Conservation (phyloP, 345 rosid species). For the rapeseed (Brassica napus) region DNA sequence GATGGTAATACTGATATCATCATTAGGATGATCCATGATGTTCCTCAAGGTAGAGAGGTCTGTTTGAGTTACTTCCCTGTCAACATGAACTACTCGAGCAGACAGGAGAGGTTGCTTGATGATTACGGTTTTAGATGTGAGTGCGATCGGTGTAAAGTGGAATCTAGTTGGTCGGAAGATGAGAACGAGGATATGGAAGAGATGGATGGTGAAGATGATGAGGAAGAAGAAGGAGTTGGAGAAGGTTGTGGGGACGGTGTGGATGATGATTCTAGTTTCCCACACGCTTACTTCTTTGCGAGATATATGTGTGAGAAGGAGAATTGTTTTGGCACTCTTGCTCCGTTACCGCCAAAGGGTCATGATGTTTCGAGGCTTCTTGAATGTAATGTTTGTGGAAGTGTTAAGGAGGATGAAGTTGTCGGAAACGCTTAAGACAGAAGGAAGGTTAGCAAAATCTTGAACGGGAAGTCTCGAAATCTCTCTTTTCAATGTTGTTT, state of each 20-base stretch:
- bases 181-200: constrained; percentile 42
- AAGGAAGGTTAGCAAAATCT: too few species aligned
- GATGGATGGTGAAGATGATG: constrained; percentile 42
- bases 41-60: constrained; percentile 79
- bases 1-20: constrained; percentile 60
- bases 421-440: neutral
- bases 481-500: neutral
- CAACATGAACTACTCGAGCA: constrained; percentile 52
- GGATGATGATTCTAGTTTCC: constrained; percentile 47
- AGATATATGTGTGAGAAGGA: constrained; percentile 69
- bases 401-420: constrained; percentile 52
- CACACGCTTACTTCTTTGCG: constrained; percentile 81
- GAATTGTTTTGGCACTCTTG: constrained; percentile 77
- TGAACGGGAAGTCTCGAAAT: too few species aligned
- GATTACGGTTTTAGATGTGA: constrained; percentile 80
- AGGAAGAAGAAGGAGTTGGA: constrained; percentile 14
- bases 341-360: constrained; percentile 62
- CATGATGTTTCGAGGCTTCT: constrained; percentile 45
- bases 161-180: constrained; percentile 75
- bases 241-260: constrained; percentile 25
- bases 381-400: constrained; percentile 92
- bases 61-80: constrained; percentile 94
- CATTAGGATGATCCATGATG: constrained; percentile 82
- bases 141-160: constrained; percentile 89
- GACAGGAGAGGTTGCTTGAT: constrained; percentile 65